These are phyloP conservation scores for Hordeum vulgare DNA, from an alignment of 176 grass and related monocot species.

Conservation along the genomic window DNA sequence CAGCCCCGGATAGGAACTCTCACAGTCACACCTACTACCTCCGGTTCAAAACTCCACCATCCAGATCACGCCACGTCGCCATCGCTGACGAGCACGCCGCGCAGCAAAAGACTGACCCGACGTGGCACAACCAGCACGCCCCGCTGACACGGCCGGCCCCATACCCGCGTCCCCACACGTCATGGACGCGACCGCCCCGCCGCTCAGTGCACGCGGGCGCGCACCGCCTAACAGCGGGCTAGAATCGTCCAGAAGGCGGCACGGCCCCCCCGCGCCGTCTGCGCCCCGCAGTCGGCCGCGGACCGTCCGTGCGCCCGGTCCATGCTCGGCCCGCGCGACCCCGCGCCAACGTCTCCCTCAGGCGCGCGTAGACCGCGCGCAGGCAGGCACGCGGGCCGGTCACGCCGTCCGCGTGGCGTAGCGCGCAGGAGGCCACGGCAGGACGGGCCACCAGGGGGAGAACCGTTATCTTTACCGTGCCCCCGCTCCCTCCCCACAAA, in stretches of 20 bases:
- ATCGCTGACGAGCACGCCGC: not conserved
- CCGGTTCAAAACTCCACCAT: not conserved
- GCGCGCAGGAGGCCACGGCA: not conserved
- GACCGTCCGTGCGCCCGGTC: not conserved
- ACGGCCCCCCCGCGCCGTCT: conserved; percentile 30
- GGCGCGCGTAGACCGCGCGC: not conserved
- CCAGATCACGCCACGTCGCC: not conserved
- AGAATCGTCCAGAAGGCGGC: conserved; percentile 17
- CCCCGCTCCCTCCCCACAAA: not conserved
- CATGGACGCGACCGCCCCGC: not conserved
- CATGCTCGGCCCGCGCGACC: not conserved
- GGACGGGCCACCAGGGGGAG: not conserved
- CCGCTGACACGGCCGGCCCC: not conserved
- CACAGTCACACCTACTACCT: not conserved
- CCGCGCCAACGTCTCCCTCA: no score
- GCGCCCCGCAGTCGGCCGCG: not conserved
- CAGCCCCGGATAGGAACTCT: not conserved
- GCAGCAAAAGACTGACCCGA: not conserved
- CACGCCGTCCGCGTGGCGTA: not conserved
- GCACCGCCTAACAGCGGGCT: conserved; percentile 13
- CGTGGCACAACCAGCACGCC: fast-evolving
- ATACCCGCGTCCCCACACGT: fast-evolving
- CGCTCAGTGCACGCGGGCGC: not conserved
- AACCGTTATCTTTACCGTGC: conserved; percentile 34
- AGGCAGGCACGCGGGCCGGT: not conserved